A percentile compares a stretch with the other conserved stretches of the same genome.
phyloP scores from a whole-genome alignment of 148 eudicot genomes.

The Chenopodium formosanum region DNA sequence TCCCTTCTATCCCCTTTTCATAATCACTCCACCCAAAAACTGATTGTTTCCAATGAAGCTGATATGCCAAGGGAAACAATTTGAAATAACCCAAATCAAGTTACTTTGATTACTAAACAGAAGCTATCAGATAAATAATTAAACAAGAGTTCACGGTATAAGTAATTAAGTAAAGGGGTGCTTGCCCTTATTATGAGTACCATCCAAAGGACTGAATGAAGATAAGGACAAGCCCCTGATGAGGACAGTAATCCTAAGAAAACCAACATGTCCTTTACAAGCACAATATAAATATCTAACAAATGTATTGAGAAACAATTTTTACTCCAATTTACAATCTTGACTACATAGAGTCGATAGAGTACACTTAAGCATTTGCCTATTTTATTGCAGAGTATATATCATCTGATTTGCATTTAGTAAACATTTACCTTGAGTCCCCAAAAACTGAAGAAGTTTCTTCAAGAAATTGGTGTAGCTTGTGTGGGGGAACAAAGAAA shows the following conservation, averaged over 20 bases:
- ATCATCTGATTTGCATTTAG: not conserved
- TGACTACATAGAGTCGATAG: not conserved
- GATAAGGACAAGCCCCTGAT: not conserved
- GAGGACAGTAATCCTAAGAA: not conserved
- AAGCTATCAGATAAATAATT: not conserved
- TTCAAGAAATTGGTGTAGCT: constrained; percentile 77
- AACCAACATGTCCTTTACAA: not conserved
- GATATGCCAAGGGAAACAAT: not conserved
- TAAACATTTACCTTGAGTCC: constrained; percentile 52
- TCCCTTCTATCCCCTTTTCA: not conserved
- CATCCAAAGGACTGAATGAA: not conserved
- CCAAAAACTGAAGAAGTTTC: constrained; percentile 67
- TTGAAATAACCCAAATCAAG: not conserved
- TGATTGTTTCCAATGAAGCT: not conserved
- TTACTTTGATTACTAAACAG: not conserved
- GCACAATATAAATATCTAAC: not conserved
- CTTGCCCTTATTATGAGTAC: not conserved
- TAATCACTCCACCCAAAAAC: not conserved
- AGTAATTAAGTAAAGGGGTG: no score
- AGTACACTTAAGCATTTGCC: not conserved
- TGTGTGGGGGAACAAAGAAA: constrained; percentile 95
- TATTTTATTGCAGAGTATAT: not conserved
- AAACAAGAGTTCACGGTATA: not conserved
- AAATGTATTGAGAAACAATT: not conserved
- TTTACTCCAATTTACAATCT: not conserved